A percentile compares a stretch with the other conserved stretches of the same genome.
Evolutionary conservation across 768 basidiomycete species (phyloP).

Genomic region (Amanita phalloides): DNA sequence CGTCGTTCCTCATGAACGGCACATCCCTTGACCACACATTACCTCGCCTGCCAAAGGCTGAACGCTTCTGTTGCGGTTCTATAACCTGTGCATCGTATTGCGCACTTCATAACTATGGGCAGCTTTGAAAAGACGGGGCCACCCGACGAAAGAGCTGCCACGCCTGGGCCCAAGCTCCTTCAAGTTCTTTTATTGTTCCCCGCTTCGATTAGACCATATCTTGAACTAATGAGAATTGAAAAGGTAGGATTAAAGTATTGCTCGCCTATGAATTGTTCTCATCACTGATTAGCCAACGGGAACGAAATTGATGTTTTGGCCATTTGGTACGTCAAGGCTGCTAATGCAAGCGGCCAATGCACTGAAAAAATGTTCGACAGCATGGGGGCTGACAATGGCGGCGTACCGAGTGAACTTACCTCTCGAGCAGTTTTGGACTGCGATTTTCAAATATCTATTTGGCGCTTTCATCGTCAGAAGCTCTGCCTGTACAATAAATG

Average conservation of each 20-base stretch:
- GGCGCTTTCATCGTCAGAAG: constrained; percentile 32
- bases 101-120: background rate
- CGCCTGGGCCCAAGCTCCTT: constrained; percentile 18
- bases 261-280: background rate
- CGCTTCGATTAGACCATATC: constrained; percentile 23
- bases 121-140: constrained; percentile 11
- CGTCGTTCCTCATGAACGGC: too few relatives aligned
- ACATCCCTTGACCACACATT: too few relatives aligned
- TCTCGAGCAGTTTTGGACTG: constrained; percentile 17
- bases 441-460: constrained; percentile 23
- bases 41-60: too few relatives aligned
- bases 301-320: constrained; percentile 43
- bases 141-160: constrained; percentile 9
- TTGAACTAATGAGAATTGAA: constrained; percentile 40
- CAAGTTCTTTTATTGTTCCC: constrained; percentile 18
- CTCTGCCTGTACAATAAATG: constrained; percentile 46
- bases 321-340: constrained; percentile 25
- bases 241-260: constrained; percentile 18
- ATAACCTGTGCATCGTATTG: too few relatives aligned
- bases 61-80: too few relatives aligned
- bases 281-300: constrained; percentile 30
- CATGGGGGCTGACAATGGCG: constrained; percentile 43
- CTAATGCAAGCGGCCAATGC: too few relatives aligned
- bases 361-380: constrained; percentile 10
- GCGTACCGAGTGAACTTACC: constrained; percentile 25